Base-by-base conservation (phyloP, 306 rosid species). In the Begonia peltatifolia region DNA sequence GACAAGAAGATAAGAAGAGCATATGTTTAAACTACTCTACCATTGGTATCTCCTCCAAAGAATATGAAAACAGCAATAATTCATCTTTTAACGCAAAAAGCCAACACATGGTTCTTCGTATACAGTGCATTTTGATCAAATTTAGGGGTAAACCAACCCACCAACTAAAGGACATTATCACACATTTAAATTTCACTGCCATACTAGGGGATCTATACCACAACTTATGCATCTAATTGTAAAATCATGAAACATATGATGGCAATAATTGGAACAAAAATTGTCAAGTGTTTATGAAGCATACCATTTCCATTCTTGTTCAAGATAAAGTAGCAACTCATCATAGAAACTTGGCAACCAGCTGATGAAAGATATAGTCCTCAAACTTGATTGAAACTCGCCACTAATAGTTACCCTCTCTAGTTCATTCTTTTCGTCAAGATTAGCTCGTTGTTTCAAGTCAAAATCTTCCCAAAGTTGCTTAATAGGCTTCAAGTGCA, bases 271-370 rank as follows among this genome's bases (percentile, higher is more conserved):
- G 12, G 16, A 42, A 41, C 12, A 55, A 16, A 30, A 55, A 30
- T 42, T 42, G 36, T 52, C 65, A 67, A 57, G 51, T 56, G 57
- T 51, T 30, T 30, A 46, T 13, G 53, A 71, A 65, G 11, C 5
- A 14, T 81, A 92, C 99, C 99, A 92, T 68, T 92, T 92, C 99
- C 99, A 86, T 70, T 86, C 99, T 72, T 92, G 99, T 73, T 92
- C 96, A 38, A 92, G 95, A 77, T 83, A 92, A 59, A 92, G 99
- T 55, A 92, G 82, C 73, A 92, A 66, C 46, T 86, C 99, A 18
- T 92, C 96, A 43, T 86, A 86, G 82, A 92, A 92, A 80, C 68
- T 73, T 25, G 99, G 93, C 54, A 92, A 64, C 99, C 99, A 92
- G 20, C 79, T 86, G 63, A 69, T 69, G 70, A 92, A 92, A 49